Conservation (phyloP, 2,329 filamentous ascomycete genomes). For the Eurotiales sp. region DNA sequence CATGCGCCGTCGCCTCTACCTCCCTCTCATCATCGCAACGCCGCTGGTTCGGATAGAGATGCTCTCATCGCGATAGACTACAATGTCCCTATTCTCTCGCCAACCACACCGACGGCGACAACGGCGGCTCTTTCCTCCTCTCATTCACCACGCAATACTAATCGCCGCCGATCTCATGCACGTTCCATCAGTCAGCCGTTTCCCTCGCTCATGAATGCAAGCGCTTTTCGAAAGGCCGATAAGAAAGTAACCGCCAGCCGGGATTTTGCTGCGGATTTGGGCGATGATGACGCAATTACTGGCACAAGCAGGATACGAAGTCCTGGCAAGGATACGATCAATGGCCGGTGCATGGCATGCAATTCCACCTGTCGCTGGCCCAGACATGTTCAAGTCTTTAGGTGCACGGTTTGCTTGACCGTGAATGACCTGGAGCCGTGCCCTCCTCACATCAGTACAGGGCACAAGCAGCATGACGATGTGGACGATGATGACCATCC, state of each 20-base stretch:
- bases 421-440: conserved; percentile 70
- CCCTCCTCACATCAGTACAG: conserved; percentile 21
- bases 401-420: conserved; percentile 78
- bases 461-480: conserved; percentile 15
- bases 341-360: conserved; percentile 81
- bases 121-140: conserved; percentile 4
- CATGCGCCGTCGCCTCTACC: conserved; percentile 6
- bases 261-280: conserved; percentile 44
- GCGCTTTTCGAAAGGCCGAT: conserved; percentile 43
- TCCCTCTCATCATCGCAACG: conserved; percentile 8
- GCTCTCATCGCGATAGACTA: conserved; percentile 21
- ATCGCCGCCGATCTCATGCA: conserved; percentile 43
- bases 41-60: conserved; percentile 16
- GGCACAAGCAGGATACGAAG: conserved; percentile 40
- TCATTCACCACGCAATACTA: conserved; percentile 17
- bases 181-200: conserved; percentile 80
- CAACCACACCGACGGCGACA: background rate
- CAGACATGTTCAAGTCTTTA: conserved; percentile 66
- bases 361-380: conserved; percentile 78
- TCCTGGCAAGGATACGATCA: conserved; percentile 59
- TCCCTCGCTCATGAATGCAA: conserved; percentile 64
- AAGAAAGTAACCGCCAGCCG: conserved; percentile 48
- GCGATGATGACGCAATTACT: conserved; percentile 41
- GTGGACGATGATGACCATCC: conserved; percentile 16
- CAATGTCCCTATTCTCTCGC: conserved; percentile 13